Percentiles rank a stretch among this genome's conserved stretches.
Conservation (phyloP, 2,329 filamentous ascomycete genomes). For the Monosporascus ibericus region DNA sequence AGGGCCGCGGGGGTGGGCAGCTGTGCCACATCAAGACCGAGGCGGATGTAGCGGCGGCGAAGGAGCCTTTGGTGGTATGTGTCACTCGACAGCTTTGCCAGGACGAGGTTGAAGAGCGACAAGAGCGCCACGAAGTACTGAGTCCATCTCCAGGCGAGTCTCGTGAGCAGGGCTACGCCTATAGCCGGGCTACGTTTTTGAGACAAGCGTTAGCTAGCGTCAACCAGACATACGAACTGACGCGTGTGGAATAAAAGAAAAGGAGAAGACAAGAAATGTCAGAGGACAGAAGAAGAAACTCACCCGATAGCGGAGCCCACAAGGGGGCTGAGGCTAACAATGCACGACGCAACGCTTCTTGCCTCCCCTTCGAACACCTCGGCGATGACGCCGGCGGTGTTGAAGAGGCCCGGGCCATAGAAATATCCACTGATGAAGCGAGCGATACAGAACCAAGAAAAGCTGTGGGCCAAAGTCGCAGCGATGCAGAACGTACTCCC, state of each 20-base stretch:
- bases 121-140: slow-evolving; percentile 46
- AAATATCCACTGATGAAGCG: slow-evolving; percentile 52
- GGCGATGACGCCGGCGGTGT: slow-evolving; percentile 42
- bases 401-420: slow-evolving; percentile 41
- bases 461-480: slow-evolving; percentile 42
- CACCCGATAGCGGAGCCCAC: slow-evolving; percentile 46
- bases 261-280: not conserved
- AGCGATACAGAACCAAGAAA: slow-evolving; percentile 45
- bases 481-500: slow-evolving; percentile 52
- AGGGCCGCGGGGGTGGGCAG: slow-evolving; percentile 17
- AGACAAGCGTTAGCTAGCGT: too few species aligned
- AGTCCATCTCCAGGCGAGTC: slow-evolving; percentile 48
- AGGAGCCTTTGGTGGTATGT: slow-evolving; percentile 50
- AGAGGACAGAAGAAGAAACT: slow-evolving; percentile 11
- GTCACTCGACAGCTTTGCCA: slow-evolving; percentile 40
- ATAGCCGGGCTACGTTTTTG: slow-evolving; percentile 34
- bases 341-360: slow-evolving; percentile 34
- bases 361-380: slow-evolving; percentile 40
- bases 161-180: slow-evolving; percentile 39
- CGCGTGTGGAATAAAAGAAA: not conserved
- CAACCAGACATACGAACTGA: too few species aligned
- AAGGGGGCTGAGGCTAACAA: slow-evolving; percentile 47
- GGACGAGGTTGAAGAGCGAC: slow-evolving; percentile 27
- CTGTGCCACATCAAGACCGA: slow-evolving; percentile 22
- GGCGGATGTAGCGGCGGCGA: slow-evolving; percentile 30